Conservation (phyloP, 768 basidiomycete genomes). For the Macrolepiota albuminosa region DNA sequence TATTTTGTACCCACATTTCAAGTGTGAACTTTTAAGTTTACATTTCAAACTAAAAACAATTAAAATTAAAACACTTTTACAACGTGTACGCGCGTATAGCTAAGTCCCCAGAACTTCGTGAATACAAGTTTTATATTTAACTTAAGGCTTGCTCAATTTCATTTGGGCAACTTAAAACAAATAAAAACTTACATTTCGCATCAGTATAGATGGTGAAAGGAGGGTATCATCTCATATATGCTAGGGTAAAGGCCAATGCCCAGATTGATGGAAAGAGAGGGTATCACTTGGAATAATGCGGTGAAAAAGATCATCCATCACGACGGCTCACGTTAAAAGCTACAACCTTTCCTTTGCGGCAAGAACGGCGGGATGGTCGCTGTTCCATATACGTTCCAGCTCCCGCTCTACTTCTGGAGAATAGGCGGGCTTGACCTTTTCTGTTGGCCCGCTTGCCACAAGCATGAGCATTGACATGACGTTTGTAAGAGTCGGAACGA, state of each 20-base stretch:
- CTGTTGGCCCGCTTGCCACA: slow-evolving; percentile 6
- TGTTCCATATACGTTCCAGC: slow-evolving; percentile 2
- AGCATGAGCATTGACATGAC: not conserved
- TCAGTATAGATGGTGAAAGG: not conserved
- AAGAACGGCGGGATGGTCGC: slow-evolving; percentile 2
- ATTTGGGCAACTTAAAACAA: too few relatives aligned
- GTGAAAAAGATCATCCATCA: not conserved
- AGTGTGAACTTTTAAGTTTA: too few relatives aligned
- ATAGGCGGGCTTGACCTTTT: not conserved
- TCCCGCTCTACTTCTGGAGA: slow-evolving; percentile 1
- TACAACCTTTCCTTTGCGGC: slow-evolving; percentile 1
- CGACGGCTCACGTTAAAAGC: not conserved
- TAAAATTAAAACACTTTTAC: too few relatives aligned
- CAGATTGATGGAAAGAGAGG: not conserved
- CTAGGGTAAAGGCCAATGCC: not conserved
- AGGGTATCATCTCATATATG: not conserved
- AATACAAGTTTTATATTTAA: too few relatives aligned
- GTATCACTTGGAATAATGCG: not conserved
- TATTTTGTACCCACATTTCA: too few relatives aligned
- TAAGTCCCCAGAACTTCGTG: too few relatives aligned
- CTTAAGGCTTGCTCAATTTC: too few relatives aligned
- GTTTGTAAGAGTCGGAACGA: slow-evolving; percentile 2
- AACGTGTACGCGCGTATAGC: too few relatives aligned
- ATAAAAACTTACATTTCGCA: too few relatives aligned
- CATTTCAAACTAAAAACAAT: too few relatives aligned